phyloP scores from a whole-genome alignment of 2,329 filamentous ascomycete species.

The Phialocephala subalpina region DNA sequence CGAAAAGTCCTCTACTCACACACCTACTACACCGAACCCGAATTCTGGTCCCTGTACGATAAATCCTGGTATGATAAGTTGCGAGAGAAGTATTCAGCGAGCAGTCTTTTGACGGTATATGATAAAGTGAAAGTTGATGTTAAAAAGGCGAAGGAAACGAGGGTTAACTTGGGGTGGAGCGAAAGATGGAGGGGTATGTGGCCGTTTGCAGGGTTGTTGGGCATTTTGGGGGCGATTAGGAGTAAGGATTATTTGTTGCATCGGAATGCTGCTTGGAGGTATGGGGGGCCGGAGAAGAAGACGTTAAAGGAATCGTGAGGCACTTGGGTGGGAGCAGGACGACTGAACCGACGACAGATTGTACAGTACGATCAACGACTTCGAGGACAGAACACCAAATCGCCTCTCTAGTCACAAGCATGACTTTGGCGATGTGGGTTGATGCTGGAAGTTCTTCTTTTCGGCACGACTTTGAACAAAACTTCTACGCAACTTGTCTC shows the following conservation, averaged over 20 bases:
- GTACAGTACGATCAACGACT: neutral
- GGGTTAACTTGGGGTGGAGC: neutral
- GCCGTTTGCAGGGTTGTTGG: constrained; percentile 4
- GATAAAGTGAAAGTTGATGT: constrained; percentile 71
- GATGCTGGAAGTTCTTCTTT: neutral
- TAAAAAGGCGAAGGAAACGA: constrained; percentile 42
- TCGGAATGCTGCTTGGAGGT: neutral
- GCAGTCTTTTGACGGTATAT: constrained; percentile 69
- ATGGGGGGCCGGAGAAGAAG: neutral
- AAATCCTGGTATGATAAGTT: constrained; percentile 66
- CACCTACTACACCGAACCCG: constrained; percentile 76
- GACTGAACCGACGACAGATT: neutral
- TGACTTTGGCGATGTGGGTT: neutral
- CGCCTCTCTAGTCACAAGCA: neutral
- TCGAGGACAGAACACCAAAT: neutral
- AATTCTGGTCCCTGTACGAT: constrained; percentile 73
- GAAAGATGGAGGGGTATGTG: neutral
- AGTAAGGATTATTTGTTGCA: constrained; percentile 10
- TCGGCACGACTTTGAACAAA: neutral
- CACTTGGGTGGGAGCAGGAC: neutral
- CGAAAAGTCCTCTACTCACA: constrained; percentile 90
- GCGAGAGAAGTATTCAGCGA: constrained; percentile 67
- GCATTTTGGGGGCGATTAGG: neutral
- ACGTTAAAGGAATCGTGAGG: too few species aligned
- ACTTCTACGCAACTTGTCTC: neutral